Base-by-base conservation (phyloP, 73 alveolate genomes). In the Blepharisma stoltei region DNA sequence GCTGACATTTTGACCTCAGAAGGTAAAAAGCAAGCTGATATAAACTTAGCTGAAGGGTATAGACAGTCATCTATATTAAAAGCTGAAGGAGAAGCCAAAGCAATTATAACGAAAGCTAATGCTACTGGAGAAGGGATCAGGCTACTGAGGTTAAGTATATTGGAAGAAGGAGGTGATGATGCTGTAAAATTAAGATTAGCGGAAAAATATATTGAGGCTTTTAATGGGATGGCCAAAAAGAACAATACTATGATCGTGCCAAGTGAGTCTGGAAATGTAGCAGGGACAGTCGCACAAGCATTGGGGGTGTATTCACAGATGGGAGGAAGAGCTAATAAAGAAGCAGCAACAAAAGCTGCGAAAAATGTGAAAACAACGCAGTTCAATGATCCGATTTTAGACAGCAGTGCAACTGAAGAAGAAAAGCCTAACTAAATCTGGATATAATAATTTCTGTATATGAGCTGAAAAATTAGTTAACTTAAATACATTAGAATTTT, bases 1-100 rank as follows among this genome's bases (percentile, higher is more conserved):
- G 94, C 98, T 44, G 80, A 78, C 38, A 92, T 92, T 54, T 81
- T 92, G 38, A 85, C 80, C 67, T 87, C 96, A 27, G 98, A 92
- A 77, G 95, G 94, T 54, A 86, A 84, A 60, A 73, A 77, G 66
- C 71, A 80, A 54, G 77, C 92, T 23, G 70, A 80, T 49, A 90
- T 92, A 32, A 93, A 93, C 73, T 52, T 85, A 60, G 92, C 96
- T 48, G 93, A 88, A 70, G 97, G 95, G 20, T 78, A 91, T 21
- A 87, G 83, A 69, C 49, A 37, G 18, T 78, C 98, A 21, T 76
- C 84, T 44, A 81, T 88, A 27, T 77, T 93, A 32, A 78, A 86
- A 71, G 97, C 98, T 6, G 89, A 93, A 78, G 98, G 92, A 53
- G 77, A 80, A 43, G 83, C 89, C 37, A 55, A 81, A 38, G 85